Evolutionary conservation across 2,329 filamentous ascomycete species (phyloP), one percentile per base, ranked within the genome.

Genomic region (Pseudocercospora pini-densiflorae): DNA sequence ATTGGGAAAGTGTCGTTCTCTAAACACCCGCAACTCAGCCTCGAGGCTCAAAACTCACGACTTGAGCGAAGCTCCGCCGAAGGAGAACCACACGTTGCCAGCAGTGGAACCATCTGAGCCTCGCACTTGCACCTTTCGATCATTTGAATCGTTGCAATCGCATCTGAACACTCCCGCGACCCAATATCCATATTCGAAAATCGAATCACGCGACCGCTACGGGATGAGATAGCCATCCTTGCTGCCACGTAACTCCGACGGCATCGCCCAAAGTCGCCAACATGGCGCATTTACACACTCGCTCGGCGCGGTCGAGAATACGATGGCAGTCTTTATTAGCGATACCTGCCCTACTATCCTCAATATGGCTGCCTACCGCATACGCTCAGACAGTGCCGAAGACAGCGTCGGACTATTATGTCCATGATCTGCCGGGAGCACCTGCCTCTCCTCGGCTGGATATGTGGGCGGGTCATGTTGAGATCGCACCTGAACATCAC

Each of bases 391-490:
- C 40, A n/a, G 85, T 81, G 73, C 81, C 83, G 36, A 88, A 88
- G 77, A 85, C 86, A 1, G 90, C 92, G 55, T 92, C 90, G 33
- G 94, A 99, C 79, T 99, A 97, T 80, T 98, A 90, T 81, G 91
- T 99, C 62, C 89, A 88, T 74, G 88, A 89, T 8, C 85, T 99
- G 21, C 95, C 95, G 5, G 95, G 96, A 33, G 89, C 92, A 63
- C 94, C 96, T 9, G 55, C 69, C 14, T 84, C 88, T 21, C 89
- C 92, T 43, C 81, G 93, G 68, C 81, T 97, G 76, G 97, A 97
- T 85, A 98, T 98, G 94, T 95, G 98, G 85, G 94, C 95, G 82
- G 95, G 95, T 62, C 95, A 99, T 82, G 90, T 99, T 79, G 94
- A 98, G 81, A 86, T 99, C 75, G 91, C 89, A 36, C 87, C 91